These are phyloP conservation scores for Aphanomyces cochlioides DNA, from an alignment of 352 stramenopile species.

Conservation along the genomic window DNA sequence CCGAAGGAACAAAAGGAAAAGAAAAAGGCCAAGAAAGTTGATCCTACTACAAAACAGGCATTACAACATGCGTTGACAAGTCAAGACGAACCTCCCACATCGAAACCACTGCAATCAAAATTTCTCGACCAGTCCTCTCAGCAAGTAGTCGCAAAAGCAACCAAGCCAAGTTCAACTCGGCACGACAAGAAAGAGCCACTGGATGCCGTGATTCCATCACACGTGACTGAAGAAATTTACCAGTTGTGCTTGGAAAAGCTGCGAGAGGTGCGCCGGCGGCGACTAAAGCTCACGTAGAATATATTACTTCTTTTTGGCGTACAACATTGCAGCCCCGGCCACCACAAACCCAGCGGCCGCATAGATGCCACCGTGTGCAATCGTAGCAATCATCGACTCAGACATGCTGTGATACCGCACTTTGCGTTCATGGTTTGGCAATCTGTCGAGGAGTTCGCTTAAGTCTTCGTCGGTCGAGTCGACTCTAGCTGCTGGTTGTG, in stretches of 20 bases:
- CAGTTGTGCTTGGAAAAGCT: conserved; percentile 6
- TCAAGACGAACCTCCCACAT: neutral
- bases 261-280: neutral
- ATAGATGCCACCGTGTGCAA: neutral
- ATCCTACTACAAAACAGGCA: neutral
- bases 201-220: neutral
- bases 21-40: too few relatives aligned
- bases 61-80: conserved; percentile 7
- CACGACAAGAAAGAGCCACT: neutral
- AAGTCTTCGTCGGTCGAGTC: neutral
- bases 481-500: conserved; percentile 31
- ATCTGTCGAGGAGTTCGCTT: too few relatives aligned
- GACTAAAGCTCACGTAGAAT: neutral
- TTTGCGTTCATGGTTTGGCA: too few relatives aligned
- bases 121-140: neutral
- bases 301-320: conserved; percentile 10
- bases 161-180: neutral
- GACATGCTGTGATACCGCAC: neutral
- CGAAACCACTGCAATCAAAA: neutral
- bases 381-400: conserved; percentile 4
- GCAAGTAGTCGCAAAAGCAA: neutral
- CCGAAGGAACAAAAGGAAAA: too few relatives aligned
- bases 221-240: conserved; percentile 1
- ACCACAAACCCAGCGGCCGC: neutral
- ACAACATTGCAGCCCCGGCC: conserved; percentile 2